phyloP scores from a whole-genome alignment of 108 stramenopile genomes.

The Skeletonema costatum region DNA sequence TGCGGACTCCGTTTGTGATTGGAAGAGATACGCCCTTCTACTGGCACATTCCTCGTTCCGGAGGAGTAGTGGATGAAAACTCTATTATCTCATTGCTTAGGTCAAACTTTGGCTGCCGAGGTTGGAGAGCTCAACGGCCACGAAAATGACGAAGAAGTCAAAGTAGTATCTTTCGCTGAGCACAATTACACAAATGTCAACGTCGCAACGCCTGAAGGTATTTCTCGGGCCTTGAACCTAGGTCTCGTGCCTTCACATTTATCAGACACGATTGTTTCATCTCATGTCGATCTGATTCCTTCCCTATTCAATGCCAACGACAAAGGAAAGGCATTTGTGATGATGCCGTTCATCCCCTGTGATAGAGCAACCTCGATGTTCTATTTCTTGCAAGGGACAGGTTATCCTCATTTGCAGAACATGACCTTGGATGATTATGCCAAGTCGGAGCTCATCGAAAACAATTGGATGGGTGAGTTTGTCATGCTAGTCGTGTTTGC shows the following conservation, averaged over 20 bases:
- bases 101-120: constrained; percentile 38
- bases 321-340: constrained; percentile 30
- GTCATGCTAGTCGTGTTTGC: neutral
- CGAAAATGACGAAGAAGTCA: constrained; percentile 33
- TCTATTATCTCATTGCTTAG: constrained; percentile 45
- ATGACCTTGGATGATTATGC: constrained; percentile 59
- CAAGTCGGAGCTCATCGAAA: constrained; percentile 46
- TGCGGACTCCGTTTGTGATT: constrained; percentile 30
- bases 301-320: constrained; percentile 44
- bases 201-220: constrained; percentile 44
- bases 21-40: constrained; percentile 50
- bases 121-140: constrained; percentile 40
- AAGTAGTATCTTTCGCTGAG: constrained; percentile 30
- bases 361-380: constrained; percentile 52
- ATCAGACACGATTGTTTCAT: constrained; percentile 29
- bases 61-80: constrained; percentile 45
- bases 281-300: constrained; percentile 37
- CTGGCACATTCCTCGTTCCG: constrained; percentile 57
- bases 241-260: constrained; percentile 41
- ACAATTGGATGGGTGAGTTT: constrained; percentile 59
- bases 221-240: constrained; percentile 30
- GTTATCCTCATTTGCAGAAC: constrained; percentile 17
- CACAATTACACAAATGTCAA: constrained; percentile 60
- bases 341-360: constrained; percentile 55
- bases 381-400: constrained; percentile 42